Evolutionary conservation across 495 filamentous ascomycete genomes (phyloP).

Genomic region (Articulospora tetracladia): DNA sequence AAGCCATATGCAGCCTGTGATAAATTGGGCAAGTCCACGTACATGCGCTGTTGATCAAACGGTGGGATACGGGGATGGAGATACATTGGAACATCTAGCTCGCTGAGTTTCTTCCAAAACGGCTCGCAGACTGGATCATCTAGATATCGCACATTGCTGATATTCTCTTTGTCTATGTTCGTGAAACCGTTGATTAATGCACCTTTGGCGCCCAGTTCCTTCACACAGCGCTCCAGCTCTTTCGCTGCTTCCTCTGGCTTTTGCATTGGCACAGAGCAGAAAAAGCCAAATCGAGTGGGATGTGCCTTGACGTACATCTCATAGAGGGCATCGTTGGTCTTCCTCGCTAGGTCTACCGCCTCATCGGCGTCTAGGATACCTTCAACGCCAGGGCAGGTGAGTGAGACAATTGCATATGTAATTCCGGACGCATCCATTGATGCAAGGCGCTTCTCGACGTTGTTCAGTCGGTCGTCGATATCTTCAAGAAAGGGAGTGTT

Average conservation of each 20-base stretch:
- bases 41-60: too few species aligned
- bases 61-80: slow-evolving; percentile 60
- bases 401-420: slow-evolving; percentile 55
- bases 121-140: slow-evolving; percentile 49
- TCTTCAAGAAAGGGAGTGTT: background rate
- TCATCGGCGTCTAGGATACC: slow-evolving; percentile 40
- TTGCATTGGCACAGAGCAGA: slow-evolving; percentile 54
- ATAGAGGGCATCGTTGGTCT: slow-evolving; percentile 57
- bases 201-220: slow-evolving; percentile 51
- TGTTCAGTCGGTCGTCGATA: background rate
- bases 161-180: slow-evolving; percentile 23
- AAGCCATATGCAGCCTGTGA: too few species aligned
- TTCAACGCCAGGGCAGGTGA: slow-evolving; percentile 53
- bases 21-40: too few species aligned
- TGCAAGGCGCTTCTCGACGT: too few species aligned
- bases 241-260: slow-evolving; percentile 47
- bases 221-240: slow-evolving; percentile 53
- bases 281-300: slow-evolving; percentile 51
- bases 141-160: slow-evolving; percentile 57
- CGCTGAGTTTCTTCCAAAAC: slow-evolving; percentile 52
- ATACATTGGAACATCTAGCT: slow-evolving; percentile 60
- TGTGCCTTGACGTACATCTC: slow-evolving; percentile 43
- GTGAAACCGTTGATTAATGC: slow-evolving; percentile 57
- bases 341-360: slow-evolving; percentile 31
- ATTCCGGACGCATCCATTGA: slow-evolving; percentile 56